Evolutionary conservation across 257 asterid species (phyloP), one percentile per base, ranked within the genome.

Genomic region (Cinchona pubescens): DNA sequence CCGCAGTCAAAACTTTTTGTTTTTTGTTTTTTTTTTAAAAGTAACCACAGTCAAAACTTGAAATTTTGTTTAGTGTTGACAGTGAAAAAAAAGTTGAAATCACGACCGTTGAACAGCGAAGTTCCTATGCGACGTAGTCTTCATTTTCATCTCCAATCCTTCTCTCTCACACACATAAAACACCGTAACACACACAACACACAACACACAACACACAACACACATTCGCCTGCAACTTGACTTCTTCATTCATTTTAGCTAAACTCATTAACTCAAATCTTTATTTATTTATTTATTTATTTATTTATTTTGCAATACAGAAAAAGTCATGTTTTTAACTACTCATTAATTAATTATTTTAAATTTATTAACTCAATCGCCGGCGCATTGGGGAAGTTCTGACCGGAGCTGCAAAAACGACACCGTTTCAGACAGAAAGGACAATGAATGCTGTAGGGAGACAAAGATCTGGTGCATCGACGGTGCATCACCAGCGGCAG

Each of bases 371-470:
- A 21, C n/a, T 43, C 43, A 43, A 29, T 65, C 13, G 59, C 55
- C 60, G 70, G 72, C 46, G 69, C 63, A 29, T 63, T 32, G n/a
- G 72, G 66, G 34, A 55, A 49, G 79, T 55, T 79, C 73, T 63
- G 78, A 64, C 74, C 63, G 55, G 75, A 27, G 79, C 75, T 34
- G 66, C 55, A 45, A 38, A n/a, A 29, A 72, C 45, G 42, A 72
- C 30, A 21, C 21, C 6, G 35, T 63, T n/a, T 61, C 29, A 23
- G 37, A n/a, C 67, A 55, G 76, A 79, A 76, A 81, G 79, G 69
- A 77, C 81, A 35, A 93, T 92, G 98, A 92, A 91, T 86, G 96
- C 96, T 35, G 85, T 89, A 60, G 97, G 98, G 46, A 82, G 94
- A 81, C 99, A 92, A 79, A 95, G 87, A 88, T 88, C 97, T 70